phyloP scores from a whole-genome alignment of 2,329 filamentous ascomycete species.

The Trichoderma endophyticum region DNA sequence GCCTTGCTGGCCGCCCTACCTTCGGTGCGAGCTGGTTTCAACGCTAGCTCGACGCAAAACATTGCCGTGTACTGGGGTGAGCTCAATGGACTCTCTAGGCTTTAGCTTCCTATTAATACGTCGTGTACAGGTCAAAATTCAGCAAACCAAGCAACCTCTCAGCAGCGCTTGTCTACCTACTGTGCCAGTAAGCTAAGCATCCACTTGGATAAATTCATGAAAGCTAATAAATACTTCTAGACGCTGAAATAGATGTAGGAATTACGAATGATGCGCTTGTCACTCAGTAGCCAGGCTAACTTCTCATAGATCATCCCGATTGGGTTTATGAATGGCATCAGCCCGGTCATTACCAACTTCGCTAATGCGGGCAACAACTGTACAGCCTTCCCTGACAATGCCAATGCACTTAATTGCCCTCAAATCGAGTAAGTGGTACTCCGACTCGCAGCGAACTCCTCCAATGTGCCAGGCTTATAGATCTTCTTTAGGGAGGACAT shows the following conservation, averaged over 20 bases:
- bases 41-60: constrained; percentile 47
- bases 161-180: not conserved
- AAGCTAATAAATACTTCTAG: not conserved
- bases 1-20: constrained; percentile 29
- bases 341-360: constrained; percentile 58
- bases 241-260: not conserved
- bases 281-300: not conserved
- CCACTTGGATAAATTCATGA: not conserved
- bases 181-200: not conserved
- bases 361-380: constrained; percentile 61
- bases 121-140: not conserved
- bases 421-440: not conserved
- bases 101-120: not conserved
- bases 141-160: not conserved
- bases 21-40: constrained; percentile 40
- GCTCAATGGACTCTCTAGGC: constrained; percentile 9
- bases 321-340: constrained; percentile 60
- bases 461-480: not conserved
- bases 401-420: constrained; percentile 55
- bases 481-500: not conserved
- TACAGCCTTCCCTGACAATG: constrained; percentile 51
- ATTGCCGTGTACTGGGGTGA: constrained; percentile 66
- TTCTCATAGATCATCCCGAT: constrained; percentile 50
- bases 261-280: not conserved
- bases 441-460: not conserved